These are phyloP conservation scores for Calonectria pauciramosa DNA, from an alignment of 2,329 filamentous ascomycete species.

Conservation along the genomic window DNA sequence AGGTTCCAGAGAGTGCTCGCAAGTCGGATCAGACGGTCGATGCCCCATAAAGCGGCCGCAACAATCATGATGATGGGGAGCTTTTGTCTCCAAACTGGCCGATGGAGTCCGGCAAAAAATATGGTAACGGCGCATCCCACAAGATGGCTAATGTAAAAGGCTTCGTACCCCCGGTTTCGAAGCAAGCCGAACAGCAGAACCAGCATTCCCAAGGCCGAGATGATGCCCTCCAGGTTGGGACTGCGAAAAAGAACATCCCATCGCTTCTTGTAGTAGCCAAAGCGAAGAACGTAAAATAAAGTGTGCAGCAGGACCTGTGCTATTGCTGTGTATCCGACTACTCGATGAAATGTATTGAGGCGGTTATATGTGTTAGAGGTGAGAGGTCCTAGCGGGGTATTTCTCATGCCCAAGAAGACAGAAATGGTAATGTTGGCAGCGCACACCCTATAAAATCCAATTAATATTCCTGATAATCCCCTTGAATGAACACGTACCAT, in stretches of 20 bases:
- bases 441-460: slow-evolving; percentile 55
- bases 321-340: slow-evolving; percentile 59
- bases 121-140: slow-evolving; percentile 56
- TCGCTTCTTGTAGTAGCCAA: slow-evolving; percentile 39
- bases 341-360: slow-evolving; percentile 62
- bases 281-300: slow-evolving; percentile 49
- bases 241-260: slow-evolving; percentile 15
- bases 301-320: slow-evolving; percentile 54
- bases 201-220: slow-evolving; percentile 54
- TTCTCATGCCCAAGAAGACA: slow-evolving; percentile 62
- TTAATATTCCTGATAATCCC: slow-evolving; percentile 1
- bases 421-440: slow-evolving; percentile 56
- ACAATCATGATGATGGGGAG: slow-evolving; percentile 56
- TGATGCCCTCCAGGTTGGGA: slow-evolving; percentile 27
- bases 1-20: slow-evolving; percentile 9
- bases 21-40: slow-evolving; percentile 58
- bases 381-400: slow-evolving; percentile 59
- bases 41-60: slow-evolving; percentile 56
- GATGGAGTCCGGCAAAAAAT: slow-evolving; percentile 58
- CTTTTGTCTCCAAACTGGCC: slow-evolving; percentile 55
- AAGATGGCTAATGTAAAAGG: slow-evolving; percentile 62
- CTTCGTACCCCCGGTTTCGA: slow-evolving; percentile 58
- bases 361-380: slow-evolving; percentile 54
- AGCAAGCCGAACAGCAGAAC: slow-evolving; percentile 51
- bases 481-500: slow-evolving; percentile 29